Base-by-base conservation (phyloP, 192 early-diverging fungal genomes). In the Coemansia umbellata region DNA sequence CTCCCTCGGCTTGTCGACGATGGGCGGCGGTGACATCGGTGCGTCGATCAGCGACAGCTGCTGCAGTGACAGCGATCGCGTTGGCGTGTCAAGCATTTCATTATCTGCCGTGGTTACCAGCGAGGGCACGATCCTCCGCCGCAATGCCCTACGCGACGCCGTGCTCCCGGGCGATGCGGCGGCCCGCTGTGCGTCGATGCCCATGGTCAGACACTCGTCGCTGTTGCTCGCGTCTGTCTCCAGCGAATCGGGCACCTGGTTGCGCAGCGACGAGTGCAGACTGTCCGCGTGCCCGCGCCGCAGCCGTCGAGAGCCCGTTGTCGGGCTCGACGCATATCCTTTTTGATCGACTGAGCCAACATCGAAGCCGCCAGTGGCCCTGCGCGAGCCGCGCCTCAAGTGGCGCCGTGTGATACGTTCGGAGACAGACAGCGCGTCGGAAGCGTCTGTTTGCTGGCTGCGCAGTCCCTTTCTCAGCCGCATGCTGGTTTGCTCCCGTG, bases 1-100 rank as follows among this genome's bases (percentile, higher is more conserved):
- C 69, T 96, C 93, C 39, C 89, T 79, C 23, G 91, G 93, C 48
- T 87, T 85, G 15, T 77, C 74, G 32, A 70, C 61, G 9, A 55
- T 44, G 8, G 67, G 49, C 31, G 63, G 55, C 4, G 59, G 56
- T 21, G 56, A 51, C 15, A 37, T 19, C 10, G 37, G 24, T n/a
- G 56, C 33, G 8, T 63, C 22, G 8, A 48, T 14, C 2, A 37
- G 18, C 24, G 36, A 8, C 2, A 26, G 55, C 33, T 45, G 43
- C 17, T 42, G 18, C 8, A 22, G 24, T 22, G 55, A 33, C 8
- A 43, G 42, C 33, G 33, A 26, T 2, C 55, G 55, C 33, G 43
- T 26, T 26, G 15, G 47, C 5, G 28, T 1, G 24, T 19, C 18
- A 11, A 49, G 4, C 9, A 17, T 31, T 4, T 23, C 27, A 32